Conservation (phyloP, 2,329 filamentous ascomycete genomes). For the Xylariales sp. region DNA sequence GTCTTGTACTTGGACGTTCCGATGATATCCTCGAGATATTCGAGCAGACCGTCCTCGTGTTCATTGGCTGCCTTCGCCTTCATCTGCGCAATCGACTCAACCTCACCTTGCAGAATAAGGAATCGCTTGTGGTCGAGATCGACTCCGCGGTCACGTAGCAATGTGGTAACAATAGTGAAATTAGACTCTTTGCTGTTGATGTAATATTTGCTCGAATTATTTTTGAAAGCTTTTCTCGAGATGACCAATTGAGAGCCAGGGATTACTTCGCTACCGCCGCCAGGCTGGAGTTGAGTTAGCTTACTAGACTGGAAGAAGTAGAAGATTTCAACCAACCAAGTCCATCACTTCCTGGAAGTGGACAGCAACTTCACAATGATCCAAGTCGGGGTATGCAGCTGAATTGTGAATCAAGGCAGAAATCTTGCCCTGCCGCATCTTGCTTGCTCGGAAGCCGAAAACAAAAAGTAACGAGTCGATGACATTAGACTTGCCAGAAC, state of each 20-base stretch:
- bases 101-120: constrained; percentile 95
- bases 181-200: constrained; percentile 91
- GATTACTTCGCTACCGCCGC: constrained; percentile 79
- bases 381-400: constrained; percentile 83
- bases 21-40: constrained; percentile 98
- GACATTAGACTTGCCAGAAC: constrained; percentile 98
- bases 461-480: constrained; percentile 98
- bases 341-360: constrained; percentile 97
- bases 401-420: constrained; percentile 98
- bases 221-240: constrained; percentile 93
- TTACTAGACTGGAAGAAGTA: background rate
- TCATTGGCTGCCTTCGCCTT: constrained; percentile 95
- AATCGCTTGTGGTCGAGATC: constrained; percentile 99
- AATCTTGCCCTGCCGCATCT: constrained; percentile 99
- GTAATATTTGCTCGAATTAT: constrained; percentile 98
- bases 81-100: constrained; percentile 99
- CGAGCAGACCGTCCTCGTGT: constrained; percentile 93
- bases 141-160: constrained; percentile 88
- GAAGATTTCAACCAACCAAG: constrained; percentile 60
- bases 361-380: constrained; percentile 94
- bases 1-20: constrained; percentile 98
- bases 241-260: constrained; percentile 88
- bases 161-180: constrained; percentile 89
- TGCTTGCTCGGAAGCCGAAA: constrained; percentile 98
- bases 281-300: constrained; percentile 63